A percentile compares a stretch with the other conserved stretches of the same genome.
phyloP scores from a whole-genome alignment of 2,329 filamentous ascomycete species.

The Akanthomyces uredinophilus region DNA sequence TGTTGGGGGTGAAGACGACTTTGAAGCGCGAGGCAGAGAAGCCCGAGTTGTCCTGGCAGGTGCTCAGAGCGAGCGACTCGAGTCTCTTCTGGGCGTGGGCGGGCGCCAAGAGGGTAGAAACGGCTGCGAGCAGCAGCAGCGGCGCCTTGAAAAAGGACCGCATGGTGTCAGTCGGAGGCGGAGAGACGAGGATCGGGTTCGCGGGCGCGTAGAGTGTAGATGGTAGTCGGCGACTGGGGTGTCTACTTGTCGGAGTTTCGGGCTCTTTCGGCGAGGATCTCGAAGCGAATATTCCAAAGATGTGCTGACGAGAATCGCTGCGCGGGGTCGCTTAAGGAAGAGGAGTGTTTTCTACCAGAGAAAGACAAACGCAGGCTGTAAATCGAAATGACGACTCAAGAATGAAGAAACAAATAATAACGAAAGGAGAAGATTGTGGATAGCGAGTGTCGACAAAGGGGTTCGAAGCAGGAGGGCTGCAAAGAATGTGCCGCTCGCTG shows the following conservation, averaged over 20 bases:
- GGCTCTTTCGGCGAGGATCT: not conserved
- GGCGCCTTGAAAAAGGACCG: conserved; percentile 42
- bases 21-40: conserved; percentile 89
- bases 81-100: conserved; percentile 62
- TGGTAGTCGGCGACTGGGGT: not conserved
- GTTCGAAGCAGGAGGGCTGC: not conserved
- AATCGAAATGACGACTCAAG: conserved; percentile 1
- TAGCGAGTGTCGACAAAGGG: conserved; percentile 9
- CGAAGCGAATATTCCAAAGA: not conserved
- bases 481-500: not conserved
- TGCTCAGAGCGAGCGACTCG: conserved; percentile 75
- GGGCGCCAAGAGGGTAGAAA: conserved; percentile 40
- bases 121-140: conserved; percentile 40
- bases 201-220: not conserved
- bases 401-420: conserved; percentile 14
- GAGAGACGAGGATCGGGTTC: not conserved
- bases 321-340: not conserved
- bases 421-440: conserved; percentile 15
- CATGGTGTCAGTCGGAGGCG: conserved; percentile 30
- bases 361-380: conserved; percentile 5
- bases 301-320: not conserved
- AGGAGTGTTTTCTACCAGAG: conserved; percentile 13
- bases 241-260: not conserved
- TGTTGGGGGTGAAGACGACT: conserved; percentile 71
- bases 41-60: conserved; percentile 77